Percentiles rank a stretch among this genome's conserved stretches.
phyloP scores from a whole-genome alignment of 75 land plant species.

The Larix kaempferi region DNA sequence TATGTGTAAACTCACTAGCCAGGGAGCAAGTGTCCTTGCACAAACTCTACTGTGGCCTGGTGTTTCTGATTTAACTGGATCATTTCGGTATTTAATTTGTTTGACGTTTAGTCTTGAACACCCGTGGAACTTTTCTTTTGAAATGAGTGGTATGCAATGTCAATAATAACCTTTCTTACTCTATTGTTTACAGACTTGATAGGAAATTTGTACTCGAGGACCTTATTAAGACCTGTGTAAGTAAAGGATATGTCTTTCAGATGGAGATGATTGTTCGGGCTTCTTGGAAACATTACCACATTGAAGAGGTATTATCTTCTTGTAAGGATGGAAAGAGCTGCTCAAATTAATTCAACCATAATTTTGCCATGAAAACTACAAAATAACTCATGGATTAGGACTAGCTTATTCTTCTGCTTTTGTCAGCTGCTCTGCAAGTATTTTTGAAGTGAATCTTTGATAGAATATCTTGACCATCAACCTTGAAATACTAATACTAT shows the following conservation, averaged over 20 bases:
- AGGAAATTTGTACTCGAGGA: too few relatives aligned
- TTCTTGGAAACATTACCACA: too few relatives aligned
- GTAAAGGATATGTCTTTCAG: too few relatives aligned
- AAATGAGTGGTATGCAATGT: too few relatives aligned
- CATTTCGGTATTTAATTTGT: constrained; percentile 63
- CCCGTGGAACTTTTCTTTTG: neutral
- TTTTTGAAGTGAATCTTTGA: neutral
- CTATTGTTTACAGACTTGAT: constrained; percentile 62
- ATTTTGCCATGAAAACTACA: neutral
- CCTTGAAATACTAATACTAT: constrained; percentile 11
- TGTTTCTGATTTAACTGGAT: constrained; percentile 94
- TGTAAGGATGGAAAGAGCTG: too few relatives aligned
- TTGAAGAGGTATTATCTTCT: too few relatives aligned
- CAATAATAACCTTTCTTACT: too few relatives aligned
- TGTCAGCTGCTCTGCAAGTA: neutral
- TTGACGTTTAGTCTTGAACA: neutral
- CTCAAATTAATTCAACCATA: constrained; percentile 3
- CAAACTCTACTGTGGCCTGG: constrained; percentile 96
- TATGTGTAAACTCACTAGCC: constrained; percentile 89
- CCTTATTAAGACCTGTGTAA: too few relatives aligned
- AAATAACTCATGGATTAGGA: neutral
- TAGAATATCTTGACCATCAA: constrained; percentile 1
- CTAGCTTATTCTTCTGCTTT: neutral
- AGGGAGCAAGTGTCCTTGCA: constrained; percentile 96
- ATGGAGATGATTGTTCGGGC: too few relatives aligned